Conservation (phyloP, 345 rosid genomes). For the Euphorbia tirucalli region DNA sequence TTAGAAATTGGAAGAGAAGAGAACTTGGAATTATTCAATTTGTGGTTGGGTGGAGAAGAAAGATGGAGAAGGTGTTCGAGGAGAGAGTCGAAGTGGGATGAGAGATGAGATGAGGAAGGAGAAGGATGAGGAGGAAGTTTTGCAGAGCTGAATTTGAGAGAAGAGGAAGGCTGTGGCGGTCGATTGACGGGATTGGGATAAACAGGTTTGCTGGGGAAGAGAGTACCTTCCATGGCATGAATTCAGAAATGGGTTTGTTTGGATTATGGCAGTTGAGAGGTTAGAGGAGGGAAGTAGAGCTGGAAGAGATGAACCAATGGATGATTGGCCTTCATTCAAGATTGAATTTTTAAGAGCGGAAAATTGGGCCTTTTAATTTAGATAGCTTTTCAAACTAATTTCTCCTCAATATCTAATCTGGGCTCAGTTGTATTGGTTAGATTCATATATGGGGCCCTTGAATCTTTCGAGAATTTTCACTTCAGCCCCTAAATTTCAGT, state of each 20-base stretch:
- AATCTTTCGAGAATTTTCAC: too few relatives aligned
- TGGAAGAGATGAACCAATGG: background rate
- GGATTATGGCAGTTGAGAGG: background rate
- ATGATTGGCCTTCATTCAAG: background rate
- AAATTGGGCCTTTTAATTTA: background rate
- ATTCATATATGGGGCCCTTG: too few relatives aligned
- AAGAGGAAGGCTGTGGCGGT: constrained; percentile 33
- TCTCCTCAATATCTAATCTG: background rate
- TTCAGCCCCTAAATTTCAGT: too few relatives aligned
- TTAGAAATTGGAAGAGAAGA: constrained; percentile 42
- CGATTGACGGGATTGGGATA: constrained; percentile 44
- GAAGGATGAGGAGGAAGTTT: constrained; percentile 49
- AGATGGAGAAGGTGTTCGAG: constrained; percentile 75
- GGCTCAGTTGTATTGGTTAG: too few relatives aligned
- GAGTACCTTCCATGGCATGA: constrained; percentile 58
- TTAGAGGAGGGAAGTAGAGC: background rate
- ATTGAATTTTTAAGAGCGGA: background rate
- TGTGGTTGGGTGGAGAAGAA: constrained; percentile 43
- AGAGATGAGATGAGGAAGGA: constrained; percentile 37
- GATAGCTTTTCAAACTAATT: background rate
- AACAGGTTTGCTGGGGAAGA: constrained; percentile 61
- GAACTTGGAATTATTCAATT: constrained; percentile 28
- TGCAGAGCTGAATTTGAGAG: constrained; percentile 63
- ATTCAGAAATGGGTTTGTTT: background rate
- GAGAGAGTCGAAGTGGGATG: constrained; percentile 64